Evolutionary conservation across 768 basidiomycete genomes (phyloP), one percentile per base, ranked within the genome.

Genomic region (Megacollybia marginata): DNA sequence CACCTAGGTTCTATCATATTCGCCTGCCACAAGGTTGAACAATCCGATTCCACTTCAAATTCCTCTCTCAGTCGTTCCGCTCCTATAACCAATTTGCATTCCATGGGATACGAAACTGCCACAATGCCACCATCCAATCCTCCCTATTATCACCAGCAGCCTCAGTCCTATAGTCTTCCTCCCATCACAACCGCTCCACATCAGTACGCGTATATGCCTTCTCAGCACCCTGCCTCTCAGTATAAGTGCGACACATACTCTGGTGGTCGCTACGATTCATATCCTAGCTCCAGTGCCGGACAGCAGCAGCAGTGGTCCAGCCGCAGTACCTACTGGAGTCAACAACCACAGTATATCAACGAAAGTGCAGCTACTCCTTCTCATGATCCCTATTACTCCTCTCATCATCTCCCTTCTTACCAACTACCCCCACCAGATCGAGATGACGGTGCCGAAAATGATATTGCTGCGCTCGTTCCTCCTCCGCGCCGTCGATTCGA

Each of bases 401-500:
- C 51, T 6, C 38, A 40, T 40, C n/a, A 44, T 4, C 13, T 16
- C 23, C 11, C n/a, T 31, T 23, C 15, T 32, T 46, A 15, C 18
- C 33, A 15, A 44, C 51, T 43, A 33, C 36, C 47, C 44, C 28
- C 48, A 44, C 31, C 20, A 13, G 34, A 10, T n/a, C 34, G 33
- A 32, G 35, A 33, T 33, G n/a, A 46, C 16, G 32, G 44, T 28
- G 48, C 28, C 34, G 47, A 48, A 11, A 15, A 31, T 16, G 16
- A 48, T 7, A 49, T 56, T 52, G 58, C 59, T 32, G 80, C 75
- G 55, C 65, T 70, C 43, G 83, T 76, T 12, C 84, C 77, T 9
- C 81, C 75, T 50, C 74, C 80, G 54, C 72, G 71, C 57, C 76
- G 76, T 55, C 73, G 78, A 52, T 69, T 78, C n/a, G 44, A 42